Conservation (phyloP, 2,329 filamentous ascomycete species). For the Atkinsonella texensis region DNA sequence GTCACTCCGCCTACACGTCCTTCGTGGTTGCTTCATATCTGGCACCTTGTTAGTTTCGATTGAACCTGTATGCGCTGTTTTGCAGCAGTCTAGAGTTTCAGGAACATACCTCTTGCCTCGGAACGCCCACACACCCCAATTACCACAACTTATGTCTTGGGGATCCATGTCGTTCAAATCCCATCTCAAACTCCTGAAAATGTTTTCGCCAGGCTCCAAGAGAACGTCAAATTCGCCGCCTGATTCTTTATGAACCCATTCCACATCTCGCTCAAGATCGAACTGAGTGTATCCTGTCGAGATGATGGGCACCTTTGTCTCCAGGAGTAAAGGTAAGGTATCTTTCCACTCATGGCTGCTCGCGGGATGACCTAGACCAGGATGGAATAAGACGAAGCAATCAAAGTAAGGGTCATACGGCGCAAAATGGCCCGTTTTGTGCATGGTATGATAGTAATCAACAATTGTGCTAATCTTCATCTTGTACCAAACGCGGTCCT, state of each 20-base stretch:
- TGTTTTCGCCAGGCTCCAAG: constrained; percentile 85
- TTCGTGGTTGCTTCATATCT: constrained; percentile 54
- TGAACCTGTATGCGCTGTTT: neutral
- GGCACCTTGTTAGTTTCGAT: constrained; percentile 3
- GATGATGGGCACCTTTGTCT: constrained; percentile 91
- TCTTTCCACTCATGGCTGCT: constrained; percentile 90
- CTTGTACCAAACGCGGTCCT: constrained; percentile 75
- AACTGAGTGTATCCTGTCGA: constrained; percentile 92
- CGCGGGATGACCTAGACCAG: constrained; percentile 86
- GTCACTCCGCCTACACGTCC: constrained; percentile 20
- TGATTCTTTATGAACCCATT: constrained; percentile 78
- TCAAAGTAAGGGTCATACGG: constrained; percentile 98
- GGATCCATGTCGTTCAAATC: constrained; percentile 93
- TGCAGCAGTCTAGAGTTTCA: neutral
- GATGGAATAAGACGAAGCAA: constrained; percentile 94
- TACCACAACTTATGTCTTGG: constrained; percentile 86
- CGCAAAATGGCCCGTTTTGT: constrained; percentile 79
- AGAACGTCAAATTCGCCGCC: constrained; percentile 86
- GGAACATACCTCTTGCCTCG: constrained; percentile 76
- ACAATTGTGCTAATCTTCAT: constrained; percentile 98
- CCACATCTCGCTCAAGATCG: constrained; percentile 86
- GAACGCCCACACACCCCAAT: constrained; percentile 97
- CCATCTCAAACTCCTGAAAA: constrained; percentile 88
- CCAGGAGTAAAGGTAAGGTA: constrained; percentile 76
- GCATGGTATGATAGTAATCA: constrained; percentile 95